Evolutionary conservation across 163 green algal species (phyloP), one percentile per base, ranked within the genome.

Genomic region (Scenedesmus sp.): DNA sequence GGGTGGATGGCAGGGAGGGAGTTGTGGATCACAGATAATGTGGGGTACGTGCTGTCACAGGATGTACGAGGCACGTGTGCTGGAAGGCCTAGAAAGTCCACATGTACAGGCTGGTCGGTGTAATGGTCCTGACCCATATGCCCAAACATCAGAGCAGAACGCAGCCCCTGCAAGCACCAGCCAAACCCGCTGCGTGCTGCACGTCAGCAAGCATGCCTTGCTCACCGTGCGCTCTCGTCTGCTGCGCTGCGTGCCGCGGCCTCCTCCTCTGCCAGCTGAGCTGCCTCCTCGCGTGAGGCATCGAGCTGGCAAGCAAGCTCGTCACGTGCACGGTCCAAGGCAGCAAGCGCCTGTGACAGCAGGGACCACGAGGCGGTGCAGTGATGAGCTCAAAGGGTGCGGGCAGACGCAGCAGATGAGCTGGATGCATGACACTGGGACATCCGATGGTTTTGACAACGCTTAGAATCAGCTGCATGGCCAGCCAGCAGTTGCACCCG

Each of bases 241-340:
- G 85, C 85, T 43, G 43, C 53, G 4, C 40, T 26, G n/a, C 35
- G 49, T 59, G 85, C 85, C 43, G 85, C 85, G 1, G 46, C 85
- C 1, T 53, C 46, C 37, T 90, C 85, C 70, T 83, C 72, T n/a
- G 78, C 70, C 72, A 76, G 30, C 33, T 49, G 33, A 5, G 46
- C 43, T 18, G 37, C 53, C 33, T 90, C 85, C 35, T 90, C 85
- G 44, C 42, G 81, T 40, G 72, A 40, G 30, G 72, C 35, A 43
- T 90, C 85, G 33, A 90, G 33, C 85, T 90, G 70, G 35, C n/a
- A 37, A 4, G 43, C 44, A 49, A 90, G 76, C 87, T 91, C 87
- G 65, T 91, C 87, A 56, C 78, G 76, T 9, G 76, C 49, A 12
- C 53, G 76, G 53, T 91, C 76, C 53, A 86, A 18, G 33, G 43